Evolutionary conservation across 1,139 yeast species (phyloP), one percentile per base, ranked within the genome.

Genomic region (Pichia sp.): DNA sequence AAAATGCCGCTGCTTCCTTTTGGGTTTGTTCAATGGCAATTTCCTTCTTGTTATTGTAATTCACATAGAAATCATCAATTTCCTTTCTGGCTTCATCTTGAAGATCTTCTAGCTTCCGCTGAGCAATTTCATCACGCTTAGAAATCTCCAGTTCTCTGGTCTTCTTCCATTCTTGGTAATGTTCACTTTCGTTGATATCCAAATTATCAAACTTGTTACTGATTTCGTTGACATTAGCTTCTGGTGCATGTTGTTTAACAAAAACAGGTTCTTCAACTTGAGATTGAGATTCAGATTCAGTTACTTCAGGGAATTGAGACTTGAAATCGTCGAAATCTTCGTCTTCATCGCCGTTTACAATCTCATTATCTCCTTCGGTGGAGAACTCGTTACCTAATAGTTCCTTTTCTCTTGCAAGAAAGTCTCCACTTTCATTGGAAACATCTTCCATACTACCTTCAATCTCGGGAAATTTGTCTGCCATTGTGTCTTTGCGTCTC

Each of bases 21-120:
- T 71, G 71, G 7, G 86, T 82, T 49, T 77, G 75, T 51, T 77
- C 80, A 49, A 83, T 70, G 45, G 79, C 77, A 53, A 76, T 76
- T 46, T 87, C 95, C 66, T 81, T 85, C 69, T 92, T 92, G 60
- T 74, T 71, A 67, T 87, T 88, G 72, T 94, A 94, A 61, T 83
- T 84, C 56, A 88, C 96, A 66, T 94, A 94, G 66, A 92, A 92
- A 55, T 86, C 96, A 63, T 92, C 97, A 58, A 90, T 81, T 44
- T 92, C 81, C 61, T 80, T 79, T 58, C 81, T 78, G n/a, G 98
- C 98, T 52, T 82, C 81, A 42, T 77, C 73, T 46, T 83, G 73
- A 49, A 87, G 74, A 50, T 82, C 90, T 40, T 72, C 70, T 62
- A 85, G 79, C 61, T 79, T 85, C 54, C 76, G 70, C 26, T 69